Base-by-base conservation (phyloP, 345 rosid genomes). In the Aegle marmelos region DNA sequence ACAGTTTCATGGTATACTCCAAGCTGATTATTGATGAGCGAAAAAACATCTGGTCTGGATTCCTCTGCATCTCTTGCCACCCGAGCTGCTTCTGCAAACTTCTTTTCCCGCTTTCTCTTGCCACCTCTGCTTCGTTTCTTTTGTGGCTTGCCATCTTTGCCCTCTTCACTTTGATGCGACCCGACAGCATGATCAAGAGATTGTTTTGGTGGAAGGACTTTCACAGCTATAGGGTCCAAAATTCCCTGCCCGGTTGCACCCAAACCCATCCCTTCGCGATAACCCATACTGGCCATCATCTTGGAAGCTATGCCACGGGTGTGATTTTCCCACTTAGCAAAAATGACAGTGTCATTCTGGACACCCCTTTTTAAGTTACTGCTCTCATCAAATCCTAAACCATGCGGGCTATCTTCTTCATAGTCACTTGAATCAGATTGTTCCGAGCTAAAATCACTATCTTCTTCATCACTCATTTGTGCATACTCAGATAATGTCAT, bases 281-380 rank as follows among this genome's bases (percentile, higher is more conserved):
- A 92, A 41, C 98, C 98, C 99, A 96, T 94, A 80, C 70, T 92
- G 59, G 94, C 97, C 99, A 94, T 94, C 97, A 94, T 89, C 92
- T 91, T 94, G 31, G 98, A 96, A 67, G 99, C 98, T 78, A 94
- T 83, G 13, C 98, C 99, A 36, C 98, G 86, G 0, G 98, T 92
- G 87, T 94, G 98, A 77, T 92, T 96, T 87, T 96, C 99, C 99
- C 99, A 96, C 75, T 87, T 91, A 0, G 98, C 95, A 84, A 95
- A 95, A 79, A 91, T 79, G 41, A 87, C 86, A 25, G 98, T 96
- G 30, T 91, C 97, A 13, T 84, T 92, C 83, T 90, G 99, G 62
- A 91, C 66, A 21, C 97, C 97, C 79, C 87, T 90, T 79, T 76
- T 88, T 76, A 75, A 85, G 67, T 83, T 74, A 63, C 85, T 79